phyloP scores from a whole-genome alignment of 306 rosid genomes.

The Oemleria cerasiformis region DNA sequence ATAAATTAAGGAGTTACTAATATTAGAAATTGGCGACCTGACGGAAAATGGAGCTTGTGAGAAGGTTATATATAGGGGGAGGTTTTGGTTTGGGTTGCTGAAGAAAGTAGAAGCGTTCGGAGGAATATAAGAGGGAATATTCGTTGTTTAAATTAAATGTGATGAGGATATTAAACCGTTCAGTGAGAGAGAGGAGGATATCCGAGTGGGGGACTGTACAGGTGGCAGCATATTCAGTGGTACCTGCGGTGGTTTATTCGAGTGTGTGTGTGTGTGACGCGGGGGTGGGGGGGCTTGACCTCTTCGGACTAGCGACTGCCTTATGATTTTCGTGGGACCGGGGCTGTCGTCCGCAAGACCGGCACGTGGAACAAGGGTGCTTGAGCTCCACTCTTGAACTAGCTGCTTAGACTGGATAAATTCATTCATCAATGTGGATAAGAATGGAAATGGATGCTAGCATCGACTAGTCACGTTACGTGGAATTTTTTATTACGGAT shows the following conservation, averaged over 20 bases:
- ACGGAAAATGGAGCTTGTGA: not conserved
- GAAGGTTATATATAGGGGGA: not conserved
- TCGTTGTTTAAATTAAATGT: not conserved
- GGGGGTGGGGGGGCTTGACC: not conserved
- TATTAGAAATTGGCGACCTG: not conserved
- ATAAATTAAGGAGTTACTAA: not conserved
- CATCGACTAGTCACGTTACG: too few relatives aligned
- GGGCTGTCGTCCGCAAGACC: constrained; percentile 14
- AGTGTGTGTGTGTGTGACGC: constrained; percentile 15
- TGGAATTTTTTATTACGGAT: too few relatives aligned
- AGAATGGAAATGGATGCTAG: too few relatives aligned
- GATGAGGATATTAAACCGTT: not conserved
- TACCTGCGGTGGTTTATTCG: constrained; percentile 22
- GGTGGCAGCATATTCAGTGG: constrained; percentile 33
- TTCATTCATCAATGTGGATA: not conserved
- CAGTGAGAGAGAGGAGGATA: not conserved
- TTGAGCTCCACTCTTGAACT: not conserved
- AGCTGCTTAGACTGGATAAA: not conserved
- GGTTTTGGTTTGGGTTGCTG: not conserved
- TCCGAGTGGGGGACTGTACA: constrained; percentile 18
- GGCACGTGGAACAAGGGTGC: constrained; percentile 41
- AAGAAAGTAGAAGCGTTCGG: not conserved
- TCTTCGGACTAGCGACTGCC: not conserved
- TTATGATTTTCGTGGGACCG: not conserved
- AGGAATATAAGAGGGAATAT: constrained; percentile 29